Evolutionary conservation across 2,329 filamentous ascomycete genomes (phyloP).

Genomic region (Onygenales sp.): DNA sequence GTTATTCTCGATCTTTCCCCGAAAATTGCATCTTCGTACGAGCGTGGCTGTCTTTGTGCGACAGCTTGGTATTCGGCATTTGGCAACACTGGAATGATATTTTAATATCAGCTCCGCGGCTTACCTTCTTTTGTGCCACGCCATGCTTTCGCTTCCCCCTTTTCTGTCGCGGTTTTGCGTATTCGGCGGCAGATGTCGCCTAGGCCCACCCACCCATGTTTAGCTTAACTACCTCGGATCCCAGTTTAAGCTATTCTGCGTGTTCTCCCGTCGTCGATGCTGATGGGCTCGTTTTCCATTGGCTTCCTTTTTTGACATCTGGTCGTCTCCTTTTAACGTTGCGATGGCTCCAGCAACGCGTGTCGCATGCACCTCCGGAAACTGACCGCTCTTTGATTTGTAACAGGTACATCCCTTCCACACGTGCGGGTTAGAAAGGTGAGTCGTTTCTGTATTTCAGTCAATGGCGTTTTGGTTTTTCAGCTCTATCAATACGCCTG

Average conservation of each 20-base stretch:
- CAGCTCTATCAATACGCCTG: background rate
- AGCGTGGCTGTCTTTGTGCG: background rate
- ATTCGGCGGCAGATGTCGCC: background rate
- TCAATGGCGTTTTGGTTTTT: background rate
- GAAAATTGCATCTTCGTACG: slow-evolving; percentile 4
- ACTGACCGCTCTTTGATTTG: background rate
- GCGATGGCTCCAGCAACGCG: background rate
- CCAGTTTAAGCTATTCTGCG: background rate
- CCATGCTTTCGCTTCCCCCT: background rate
- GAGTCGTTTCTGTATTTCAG: background rate
- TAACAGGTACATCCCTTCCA: background rate
- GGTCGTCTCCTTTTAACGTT: too few relatives aligned
- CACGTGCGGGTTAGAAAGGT: background rate
- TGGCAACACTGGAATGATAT: background rate
- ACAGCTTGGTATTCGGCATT: background rate
- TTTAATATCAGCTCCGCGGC: background rate
- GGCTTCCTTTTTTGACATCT: background rate
- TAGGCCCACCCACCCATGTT: background rate
- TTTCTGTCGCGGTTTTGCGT: background rate
- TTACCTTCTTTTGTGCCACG: background rate
- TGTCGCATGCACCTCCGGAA: background rate
- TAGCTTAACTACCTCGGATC: background rate
- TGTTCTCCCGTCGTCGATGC: background rate
- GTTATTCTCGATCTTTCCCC: background rate
- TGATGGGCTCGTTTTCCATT: background rate